phyloP scores from a whole-genome alignment of 768 basidiomycete genomes.

The Boletus sensibilis region DNA sequence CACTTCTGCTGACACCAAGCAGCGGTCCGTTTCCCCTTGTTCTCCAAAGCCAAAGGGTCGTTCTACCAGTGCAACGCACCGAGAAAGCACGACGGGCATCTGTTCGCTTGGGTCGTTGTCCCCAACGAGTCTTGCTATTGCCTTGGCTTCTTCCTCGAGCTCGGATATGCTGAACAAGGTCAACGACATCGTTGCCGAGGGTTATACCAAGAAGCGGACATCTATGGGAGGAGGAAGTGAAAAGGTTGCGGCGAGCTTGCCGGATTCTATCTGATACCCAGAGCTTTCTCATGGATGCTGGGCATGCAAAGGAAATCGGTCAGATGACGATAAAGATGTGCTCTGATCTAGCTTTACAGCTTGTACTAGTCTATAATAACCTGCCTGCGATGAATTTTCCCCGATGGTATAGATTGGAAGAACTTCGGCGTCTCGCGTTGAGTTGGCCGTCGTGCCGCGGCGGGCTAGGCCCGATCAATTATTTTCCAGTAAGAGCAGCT shows the following conservation, averaged over 20 bases:
- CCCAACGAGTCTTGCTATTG: constrained; percentile 23
- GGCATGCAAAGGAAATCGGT: neutral
- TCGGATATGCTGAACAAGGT: constrained; percentile 33
- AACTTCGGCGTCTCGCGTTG: neutral
- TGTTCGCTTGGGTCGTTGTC: constrained; percentile 22
- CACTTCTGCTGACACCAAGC: neutral
- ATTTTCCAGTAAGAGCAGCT: no score
- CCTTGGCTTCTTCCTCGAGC: constrained; percentile 23
- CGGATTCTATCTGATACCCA: neutral
- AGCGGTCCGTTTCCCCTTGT: constrained; percentile 4
- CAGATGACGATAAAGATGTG: neutral
- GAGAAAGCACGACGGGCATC: constrained; percentile 6
- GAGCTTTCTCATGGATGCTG: neutral
- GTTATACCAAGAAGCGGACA: constrained; percentile 30
- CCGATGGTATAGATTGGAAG: neutral
- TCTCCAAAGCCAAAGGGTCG: constrained; percentile 9
- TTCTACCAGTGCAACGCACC: neutral
- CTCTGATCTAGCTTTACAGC: constrained; percentile 1
- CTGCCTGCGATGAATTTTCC: neutral
- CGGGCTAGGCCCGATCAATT: no score
- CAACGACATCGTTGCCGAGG: constrained; percentile 36
- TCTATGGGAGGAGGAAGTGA: neutral
- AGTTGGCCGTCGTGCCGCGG: no score
- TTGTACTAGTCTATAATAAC: neutral
- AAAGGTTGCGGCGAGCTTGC: neutral